These are phyloP conservation scores for Gaeumannomyces tritici DNA, from an alignment of 2,329 filamentous ascomycete species.

Conservation along the genomic window DNA sequence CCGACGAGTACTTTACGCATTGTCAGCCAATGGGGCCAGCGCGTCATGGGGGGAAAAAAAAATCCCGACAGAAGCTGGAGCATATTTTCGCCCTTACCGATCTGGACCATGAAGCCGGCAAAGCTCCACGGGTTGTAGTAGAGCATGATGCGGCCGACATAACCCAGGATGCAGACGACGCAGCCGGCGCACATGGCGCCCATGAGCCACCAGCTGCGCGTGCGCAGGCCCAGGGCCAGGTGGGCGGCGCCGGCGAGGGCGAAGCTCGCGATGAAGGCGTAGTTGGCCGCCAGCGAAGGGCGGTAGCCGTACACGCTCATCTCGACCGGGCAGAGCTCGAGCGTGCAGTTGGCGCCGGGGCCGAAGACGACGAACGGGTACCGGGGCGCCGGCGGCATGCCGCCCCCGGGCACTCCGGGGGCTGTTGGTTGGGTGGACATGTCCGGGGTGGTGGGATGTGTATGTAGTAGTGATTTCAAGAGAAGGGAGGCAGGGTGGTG, in stretches of 20 bases:
- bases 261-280: slow-evolving; percentile 31
- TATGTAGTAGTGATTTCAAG: too few species aligned
- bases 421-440: background rate
- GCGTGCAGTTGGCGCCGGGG: slow-evolving; percentile 37
- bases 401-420: too few species aligned
- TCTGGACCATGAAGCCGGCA: slow-evolving; percentile 55
- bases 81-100: slow-evolving; percentile 28
- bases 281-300: slow-evolving; percentile 31
- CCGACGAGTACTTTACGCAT: slow-evolving; percentile 41
- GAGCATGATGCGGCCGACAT: slow-evolving; percentile 48
- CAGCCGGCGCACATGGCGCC: slow-evolving; percentile 45
- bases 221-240: slow-evolving; percentile 31
- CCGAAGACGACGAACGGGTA: slow-evolving; percentile 25
- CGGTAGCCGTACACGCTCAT: slow-evolving; percentile 36
- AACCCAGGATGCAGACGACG: slow-evolving; percentile 50
- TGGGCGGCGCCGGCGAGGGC: slow-evolving; percentile 38
- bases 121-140: slow-evolving; percentile 49
- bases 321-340: slow-evolving; percentile 34
- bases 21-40: too few species aligned
- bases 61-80: too few species aligned
- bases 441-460: too few species aligned
- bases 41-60: too few species aligned
- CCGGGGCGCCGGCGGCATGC: too few species aligned
- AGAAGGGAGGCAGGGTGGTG: too few species aligned
- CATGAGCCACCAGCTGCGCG: slow-evolving; percentile 39